Percentiles rank a stretch among this genome's conserved stretches.
These are phyloP conservation scores for Cryptococcus floricola DNA, from an alignment of 1,284 basidiomycete genomes.

Conservation along the genomic window DNA sequence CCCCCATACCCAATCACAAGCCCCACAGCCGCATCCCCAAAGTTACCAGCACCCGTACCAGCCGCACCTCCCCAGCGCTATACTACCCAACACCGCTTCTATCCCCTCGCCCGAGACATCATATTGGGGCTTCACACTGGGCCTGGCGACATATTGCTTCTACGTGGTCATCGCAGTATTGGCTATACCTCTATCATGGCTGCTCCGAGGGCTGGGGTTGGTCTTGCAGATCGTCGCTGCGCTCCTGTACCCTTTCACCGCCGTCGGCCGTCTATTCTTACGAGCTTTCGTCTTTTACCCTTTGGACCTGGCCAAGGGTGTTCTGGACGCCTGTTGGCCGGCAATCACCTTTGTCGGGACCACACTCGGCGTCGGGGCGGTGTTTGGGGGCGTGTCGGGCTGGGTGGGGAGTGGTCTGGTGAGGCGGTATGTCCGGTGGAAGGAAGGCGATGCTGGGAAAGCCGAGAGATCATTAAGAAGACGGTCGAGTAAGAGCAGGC, in stretches of 20 bases:
- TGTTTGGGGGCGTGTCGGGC: conserved; percentile 34
- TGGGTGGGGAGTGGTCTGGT: conserved; percentile 30
- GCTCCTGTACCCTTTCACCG: conserved; percentile 37
- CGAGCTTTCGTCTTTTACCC: conserved; percentile 35
- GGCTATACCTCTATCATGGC: conserved; percentile 33
- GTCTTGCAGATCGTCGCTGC: conserved; percentile 17
- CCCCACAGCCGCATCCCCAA: neutral
- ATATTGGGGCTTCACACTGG: conserved; percentile 22
- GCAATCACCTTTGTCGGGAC: conserved; percentile 40
- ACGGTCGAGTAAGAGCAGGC: neutral
- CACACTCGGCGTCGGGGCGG: conserved; percentile 33
- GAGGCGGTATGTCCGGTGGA: conserved; percentile 14
- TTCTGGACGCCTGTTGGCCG: conserved; percentile 37
- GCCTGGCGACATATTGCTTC: conserved; percentile 34
- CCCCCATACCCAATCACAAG: conserved; percentile 24
- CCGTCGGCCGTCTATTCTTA: conserved; percentile 21
- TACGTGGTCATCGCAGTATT: conserved; percentile 36
- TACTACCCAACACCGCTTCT: neutral
- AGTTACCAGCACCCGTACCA: neutral
- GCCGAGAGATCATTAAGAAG: neutral
- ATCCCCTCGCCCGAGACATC: conserved; percentile 4
- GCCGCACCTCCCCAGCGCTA: neutral
- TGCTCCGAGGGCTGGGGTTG: conserved; percentile 25
- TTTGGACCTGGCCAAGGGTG: conserved; percentile 14
- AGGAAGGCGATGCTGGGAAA: conserved; percentile 1